These are phyloP conservation scores for Amanita thiersii DNA, from an alignment of 768 basidiomycete species.

Conservation along the genomic window DNA sequence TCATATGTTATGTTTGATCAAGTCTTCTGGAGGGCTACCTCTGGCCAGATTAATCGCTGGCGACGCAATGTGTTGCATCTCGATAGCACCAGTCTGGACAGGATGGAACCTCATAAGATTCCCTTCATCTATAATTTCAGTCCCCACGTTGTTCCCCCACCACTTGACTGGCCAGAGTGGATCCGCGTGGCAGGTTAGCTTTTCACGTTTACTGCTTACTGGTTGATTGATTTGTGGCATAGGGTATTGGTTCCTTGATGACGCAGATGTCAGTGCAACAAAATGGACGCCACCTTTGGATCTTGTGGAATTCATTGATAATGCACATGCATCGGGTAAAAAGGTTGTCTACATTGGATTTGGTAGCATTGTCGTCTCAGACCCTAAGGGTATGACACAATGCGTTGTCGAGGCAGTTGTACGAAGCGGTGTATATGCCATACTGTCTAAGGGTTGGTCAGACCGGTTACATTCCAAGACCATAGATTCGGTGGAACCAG, in stretches of 20 bases:
- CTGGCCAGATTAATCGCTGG: constrained; percentile 95
- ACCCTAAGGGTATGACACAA: constrained; percentile 87
- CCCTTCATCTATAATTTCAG: constrained; percentile 99
- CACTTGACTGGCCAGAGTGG: constrained; percentile 99
- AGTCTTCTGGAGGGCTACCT: constrained; percentile 93
- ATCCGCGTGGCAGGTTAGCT: constrained; percentile 78
- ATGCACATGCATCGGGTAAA: constrained; percentile 65
- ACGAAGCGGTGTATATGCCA: constrained; percentile 82
- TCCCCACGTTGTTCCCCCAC: constrained; percentile 82
- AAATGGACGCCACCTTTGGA: constrained; percentile 86
- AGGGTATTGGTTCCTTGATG: constrained; percentile 96
- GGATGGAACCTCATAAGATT: constrained; percentile 95
- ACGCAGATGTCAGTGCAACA: constrained; percentile 80
- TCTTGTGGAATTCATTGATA: constrained; percentile 75
- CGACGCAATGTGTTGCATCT: constrained; percentile 70
- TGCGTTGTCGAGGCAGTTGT: constrained; percentile 85
- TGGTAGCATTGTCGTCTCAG: constrained; percentile 94
- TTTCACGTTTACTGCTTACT: constrained; percentile 1
- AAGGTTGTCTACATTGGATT: constrained; percentile 98
- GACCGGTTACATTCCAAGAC: constrained; percentile 73
- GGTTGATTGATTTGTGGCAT: constrained; percentile 17
- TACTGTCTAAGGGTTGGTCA: constrained; percentile 98
- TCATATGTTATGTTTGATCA: constrained; percentile 97
- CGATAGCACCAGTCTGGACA: constrained; percentile 80
- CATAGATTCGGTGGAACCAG: constrained; percentile 47